A percentile compares a stretch with the other conserved stretches of the same genome.
These are phyloP conservation scores for Drechslerella dactyloides DNA, from an alignment of 2,329 filamentous ascomycete genomes.

Conservation along the genomic window DNA sequence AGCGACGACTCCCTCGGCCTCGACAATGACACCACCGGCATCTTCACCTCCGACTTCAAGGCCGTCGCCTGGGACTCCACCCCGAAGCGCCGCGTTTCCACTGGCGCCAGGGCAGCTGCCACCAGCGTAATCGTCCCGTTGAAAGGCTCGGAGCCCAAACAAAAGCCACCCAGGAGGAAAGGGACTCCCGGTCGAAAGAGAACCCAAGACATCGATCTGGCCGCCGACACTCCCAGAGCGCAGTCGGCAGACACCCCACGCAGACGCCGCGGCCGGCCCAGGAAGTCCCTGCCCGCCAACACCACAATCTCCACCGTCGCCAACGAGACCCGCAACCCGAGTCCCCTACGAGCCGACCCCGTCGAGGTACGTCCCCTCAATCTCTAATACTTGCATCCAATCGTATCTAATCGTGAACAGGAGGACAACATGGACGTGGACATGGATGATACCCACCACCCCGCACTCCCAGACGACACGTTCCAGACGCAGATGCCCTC, in stretches of 20 bases:
- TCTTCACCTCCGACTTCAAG: conserved; percentile 17
- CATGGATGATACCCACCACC: conserved; percentile 2
- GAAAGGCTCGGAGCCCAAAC: conserved; percentile 40
- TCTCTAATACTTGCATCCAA: background rate
- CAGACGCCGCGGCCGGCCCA: conserved; percentile 45
- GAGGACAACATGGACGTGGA: conserved; percentile 12
- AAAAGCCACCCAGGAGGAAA: conserved; percentile 29
- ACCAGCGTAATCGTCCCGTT: conserved; percentile 20
- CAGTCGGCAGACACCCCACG: conserved; percentile 21
- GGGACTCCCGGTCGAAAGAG: conserved; percentile 37
- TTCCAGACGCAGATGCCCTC: conserved; percentile 36
- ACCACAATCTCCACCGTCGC: background rate
- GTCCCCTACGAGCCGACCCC: background rate
- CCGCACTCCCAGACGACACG: conserved; percentile 19
- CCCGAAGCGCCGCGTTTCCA: conserved; percentile 8
- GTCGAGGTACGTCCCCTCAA: background rate
- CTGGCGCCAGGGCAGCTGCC: conserved; percentile 9
- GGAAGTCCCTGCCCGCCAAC: conserved; percentile 23
- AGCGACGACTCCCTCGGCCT: conserved; percentile 44
- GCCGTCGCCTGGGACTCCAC: background rate
- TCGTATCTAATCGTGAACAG: background rate
- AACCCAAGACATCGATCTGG: conserved; percentile 16
- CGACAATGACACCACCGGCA: conserved; percentile 40
- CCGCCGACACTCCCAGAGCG: conserved; percentile 8
- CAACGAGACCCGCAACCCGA: background rate